Evolutionary conservation across 2,329 filamentous ascomycete genomes (phyloP).

Genomic region (Sclerotinia spermophila): DNA sequence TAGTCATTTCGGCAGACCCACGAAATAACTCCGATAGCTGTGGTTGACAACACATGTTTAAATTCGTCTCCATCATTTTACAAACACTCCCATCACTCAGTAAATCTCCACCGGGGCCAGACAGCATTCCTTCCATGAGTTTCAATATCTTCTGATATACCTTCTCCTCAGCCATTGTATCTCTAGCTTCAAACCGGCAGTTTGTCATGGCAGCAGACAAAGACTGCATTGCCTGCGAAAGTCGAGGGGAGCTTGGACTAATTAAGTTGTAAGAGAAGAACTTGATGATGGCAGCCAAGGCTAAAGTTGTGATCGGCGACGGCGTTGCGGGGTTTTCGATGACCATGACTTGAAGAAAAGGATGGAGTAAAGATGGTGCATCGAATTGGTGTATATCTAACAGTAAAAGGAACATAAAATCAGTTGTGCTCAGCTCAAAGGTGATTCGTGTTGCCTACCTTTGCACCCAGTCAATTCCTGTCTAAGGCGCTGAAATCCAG

Average conservation of each 20-base stretch:
- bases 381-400: conserved; percentile 84
- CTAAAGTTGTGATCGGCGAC: conserved; percentile 91
- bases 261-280: conserved; percentile 96
- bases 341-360: conserved; percentile 96
- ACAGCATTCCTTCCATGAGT: conserved; percentile 98
- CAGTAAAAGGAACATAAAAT: conserved; percentile 32
- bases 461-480: conserved; percentile 83
- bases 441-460: conserved; percentile 47
- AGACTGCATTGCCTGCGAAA: conserved; percentile 88
- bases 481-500: conserved; percentile 85
- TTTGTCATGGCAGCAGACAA: conserved; percentile 94
- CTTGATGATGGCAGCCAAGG: conserved; percentile 89
- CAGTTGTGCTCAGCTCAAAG: neutral
- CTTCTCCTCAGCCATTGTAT: conserved; percentile 91
- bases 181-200: conserved; percentile 94
- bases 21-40: conserved; percentile 87
- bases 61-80: conserved; percentile 97
- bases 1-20: conserved; percentile 88
- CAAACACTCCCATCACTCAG: conserved; percentile 98
- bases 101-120: conserved; percentile 84
- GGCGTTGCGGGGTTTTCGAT: conserved; percentile 95
- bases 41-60: conserved; percentile 95
- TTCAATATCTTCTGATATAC: conserved; percentile 92
- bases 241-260: conserved; percentile 75
- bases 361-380: conserved; percentile 81